Evolutionary conservation across 2,329 filamentous ascomycete species (phyloP).

Genomic region (Clonostachys solani): DNA sequence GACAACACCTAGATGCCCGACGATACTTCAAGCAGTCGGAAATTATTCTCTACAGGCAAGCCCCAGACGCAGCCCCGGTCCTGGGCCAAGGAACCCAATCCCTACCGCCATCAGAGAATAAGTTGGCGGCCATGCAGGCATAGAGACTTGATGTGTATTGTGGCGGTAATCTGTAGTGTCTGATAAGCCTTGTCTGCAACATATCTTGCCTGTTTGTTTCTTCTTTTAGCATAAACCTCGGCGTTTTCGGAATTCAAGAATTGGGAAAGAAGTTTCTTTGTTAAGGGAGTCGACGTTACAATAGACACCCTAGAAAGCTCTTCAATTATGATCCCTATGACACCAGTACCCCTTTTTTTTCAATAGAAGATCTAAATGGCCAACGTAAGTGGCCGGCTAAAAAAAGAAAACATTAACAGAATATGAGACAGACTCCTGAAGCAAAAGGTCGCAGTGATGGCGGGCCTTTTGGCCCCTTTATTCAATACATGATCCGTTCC

Average conservation of each 20-base stretch:
- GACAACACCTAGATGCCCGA: conserved; percentile 65
- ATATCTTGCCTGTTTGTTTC: conserved; percentile 1
- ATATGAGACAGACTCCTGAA: neutral
- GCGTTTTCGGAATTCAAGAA: conserved; percentile 21
- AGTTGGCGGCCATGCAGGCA: conserved; percentile 23
- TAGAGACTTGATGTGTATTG: neutral
- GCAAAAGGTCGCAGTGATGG: conserved; percentile 1
- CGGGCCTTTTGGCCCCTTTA: neutral
- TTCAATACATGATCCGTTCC: conserved; percentile 3
- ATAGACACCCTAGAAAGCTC: conserved; percentile 1
- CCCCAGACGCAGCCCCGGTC: conserved; percentile 44
- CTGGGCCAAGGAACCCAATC: conserved; percentile 29
- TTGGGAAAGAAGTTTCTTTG: conserved; percentile 1
- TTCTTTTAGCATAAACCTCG: conserved; percentile 32
- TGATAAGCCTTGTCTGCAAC: neutral
- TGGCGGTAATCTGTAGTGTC: neutral
- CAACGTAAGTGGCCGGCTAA: neutral
- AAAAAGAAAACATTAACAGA: neutral
- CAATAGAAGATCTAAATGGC: neutral
- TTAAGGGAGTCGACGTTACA: neutral
- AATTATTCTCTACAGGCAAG: conserved; percentile 91
- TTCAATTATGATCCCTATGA: neutral
- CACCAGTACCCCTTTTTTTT: neutral
- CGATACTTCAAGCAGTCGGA: conserved; percentile 99
- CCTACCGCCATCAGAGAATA: conserved; percentile 39